Conservation (phyloP, 139 green algal genomes). For the Tetradesmus obliquus region DNA sequence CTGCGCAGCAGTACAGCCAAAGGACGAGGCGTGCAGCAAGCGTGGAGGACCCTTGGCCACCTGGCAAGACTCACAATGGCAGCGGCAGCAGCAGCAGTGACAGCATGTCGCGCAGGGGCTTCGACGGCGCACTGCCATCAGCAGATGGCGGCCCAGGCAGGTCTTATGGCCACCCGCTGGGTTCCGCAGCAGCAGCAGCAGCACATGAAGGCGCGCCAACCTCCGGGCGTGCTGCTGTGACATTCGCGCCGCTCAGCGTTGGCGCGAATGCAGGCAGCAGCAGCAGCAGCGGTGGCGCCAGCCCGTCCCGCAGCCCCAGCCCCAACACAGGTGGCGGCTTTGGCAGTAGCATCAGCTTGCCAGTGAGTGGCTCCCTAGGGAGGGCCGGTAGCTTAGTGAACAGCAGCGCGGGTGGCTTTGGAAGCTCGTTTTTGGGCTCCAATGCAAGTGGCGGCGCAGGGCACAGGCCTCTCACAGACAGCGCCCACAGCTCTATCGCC, state of each 20-base stretch:
- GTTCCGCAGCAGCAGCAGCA: background rate
- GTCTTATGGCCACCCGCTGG: background rate
- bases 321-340: background rate
- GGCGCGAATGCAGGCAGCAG: background rate
- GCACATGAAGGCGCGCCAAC: background rate
- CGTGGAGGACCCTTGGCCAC: background rate
- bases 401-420: background rate
- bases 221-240: background rate
- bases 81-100: background rate
- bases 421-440: background rate
- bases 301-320: background rate
- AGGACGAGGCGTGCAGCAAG: background rate
- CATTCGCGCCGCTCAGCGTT: background rate
- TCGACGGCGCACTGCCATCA: background rate
- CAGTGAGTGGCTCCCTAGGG: background rate
- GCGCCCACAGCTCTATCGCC: background rate
- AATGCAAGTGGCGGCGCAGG: background rate
- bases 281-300: background rate
- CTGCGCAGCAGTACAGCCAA: background rate
- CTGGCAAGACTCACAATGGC: background rate
- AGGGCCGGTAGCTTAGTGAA: background rate
- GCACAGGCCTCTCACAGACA: background rate
- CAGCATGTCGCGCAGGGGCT: background rate
- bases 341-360: background rate
- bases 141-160: background rate